Conservation (phyloP, 1,284 basidiomycete species). For the Neolentinus lepideus region DNA sequence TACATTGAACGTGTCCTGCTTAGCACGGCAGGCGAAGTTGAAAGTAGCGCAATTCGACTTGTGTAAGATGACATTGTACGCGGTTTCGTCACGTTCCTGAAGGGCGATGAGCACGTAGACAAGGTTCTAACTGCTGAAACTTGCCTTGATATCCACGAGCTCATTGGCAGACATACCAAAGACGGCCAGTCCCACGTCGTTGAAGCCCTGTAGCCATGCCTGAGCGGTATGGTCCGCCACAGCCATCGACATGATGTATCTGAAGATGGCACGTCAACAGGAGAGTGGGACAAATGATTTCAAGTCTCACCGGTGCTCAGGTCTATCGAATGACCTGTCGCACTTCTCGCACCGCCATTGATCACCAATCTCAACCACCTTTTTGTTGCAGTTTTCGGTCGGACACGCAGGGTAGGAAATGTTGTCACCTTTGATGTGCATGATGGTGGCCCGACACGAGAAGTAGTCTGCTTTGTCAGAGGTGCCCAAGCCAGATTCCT, state of each 20-base stretch:
- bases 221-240: conserved; percentile 87
- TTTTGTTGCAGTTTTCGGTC: conserved; percentile 83
- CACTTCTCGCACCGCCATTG: conserved; percentile 96
- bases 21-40: conserved; percentile 86
- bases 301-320: conserved; percentile 71
- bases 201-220: conserved; percentile 94
- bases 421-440: conserved; percentile 86
- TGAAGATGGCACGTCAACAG: conserved; percentile 21
- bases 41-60: conserved; percentile 66
- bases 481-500: conserved; percentile 73
- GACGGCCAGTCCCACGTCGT: conserved; percentile 79
- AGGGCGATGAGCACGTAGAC: conserved; percentile 2
- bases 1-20: conserved; percentile 83
- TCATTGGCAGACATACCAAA: conserved; percentile 83
- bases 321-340: conserved; percentile 63
- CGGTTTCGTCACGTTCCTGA: conserved; percentile 60
- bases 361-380: conserved; percentile 66
- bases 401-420: conserved; percentile 91
- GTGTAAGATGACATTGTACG: conserved; percentile 58
- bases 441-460: conserved; percentile 76
- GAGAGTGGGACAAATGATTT: conserved; percentile 3
- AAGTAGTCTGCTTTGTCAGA: conserved; percentile 83
- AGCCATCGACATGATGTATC: conserved; percentile 87
- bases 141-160: conserved; percentile 64
- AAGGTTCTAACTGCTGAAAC: conserved; percentile 11